phyloP scores from a whole-genome alignment of 768 basidiomycete genomes.

The Myochromella boudieri region DNA sequence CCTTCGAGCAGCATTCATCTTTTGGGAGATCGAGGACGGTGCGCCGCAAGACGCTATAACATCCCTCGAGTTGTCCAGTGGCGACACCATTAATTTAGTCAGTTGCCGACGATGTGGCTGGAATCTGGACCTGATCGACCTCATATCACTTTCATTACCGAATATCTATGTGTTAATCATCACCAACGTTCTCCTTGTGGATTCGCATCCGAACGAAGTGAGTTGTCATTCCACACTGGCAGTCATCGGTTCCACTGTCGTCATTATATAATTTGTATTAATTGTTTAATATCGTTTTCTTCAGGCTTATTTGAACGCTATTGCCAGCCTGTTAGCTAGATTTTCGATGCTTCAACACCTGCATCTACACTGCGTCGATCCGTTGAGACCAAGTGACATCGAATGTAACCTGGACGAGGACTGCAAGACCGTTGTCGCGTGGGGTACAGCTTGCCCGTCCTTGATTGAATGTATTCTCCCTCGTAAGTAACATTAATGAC shows the following conservation, averaged over 20 bases:
- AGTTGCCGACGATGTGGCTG: conserved; percentile 36
- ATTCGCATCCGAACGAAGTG: conserved; percentile 29
- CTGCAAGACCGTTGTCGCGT: conserved; percentile 34
- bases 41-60: conserved; percentile 28
- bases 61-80: conserved; percentile 30
- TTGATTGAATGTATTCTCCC: conserved; percentile 35
- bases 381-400: conserved; percentile 27
- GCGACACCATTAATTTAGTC: conserved; percentile 31
- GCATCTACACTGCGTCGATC: conserved; percentile 31
- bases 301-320: conserved; percentile 26
- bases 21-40: conserved; percentile 32
- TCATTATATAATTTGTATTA: neutral
- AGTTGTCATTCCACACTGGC: neutral
- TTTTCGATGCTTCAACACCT: conserved; percentile 33
- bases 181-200: conserved; percentile 35
- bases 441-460: conserved; percentile 35
- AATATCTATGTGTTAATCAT: conserved; percentile 33
- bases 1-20: conserved; percentile 35
- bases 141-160: conserved; percentile 31
- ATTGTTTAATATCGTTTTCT: neutral
- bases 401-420: conserved; percentile 32
- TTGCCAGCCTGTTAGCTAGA: conserved; percentile 25
- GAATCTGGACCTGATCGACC: conserved; percentile 37
- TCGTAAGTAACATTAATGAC: too few species aligned
- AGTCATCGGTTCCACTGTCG: too few species aligned